Conservation (phyloP, 1,139 yeast species). For the Protomyces gravidus region DNA sequence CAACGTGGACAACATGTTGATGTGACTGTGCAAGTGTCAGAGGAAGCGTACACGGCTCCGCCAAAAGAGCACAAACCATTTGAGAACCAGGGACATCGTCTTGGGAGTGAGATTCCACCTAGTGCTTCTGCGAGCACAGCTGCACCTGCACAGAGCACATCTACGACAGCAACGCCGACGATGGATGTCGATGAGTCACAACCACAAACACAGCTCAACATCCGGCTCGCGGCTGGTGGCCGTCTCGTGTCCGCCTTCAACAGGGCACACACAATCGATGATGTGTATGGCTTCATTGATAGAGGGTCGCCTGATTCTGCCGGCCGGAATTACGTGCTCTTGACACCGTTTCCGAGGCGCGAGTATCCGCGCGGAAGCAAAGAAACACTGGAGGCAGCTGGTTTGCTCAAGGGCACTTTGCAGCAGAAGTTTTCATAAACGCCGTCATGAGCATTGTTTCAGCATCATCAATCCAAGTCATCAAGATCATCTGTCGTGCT, state of each 20-base stretch:
- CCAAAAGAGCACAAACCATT: constrained; percentile 67
- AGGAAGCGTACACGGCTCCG: constrained; percentile 77
- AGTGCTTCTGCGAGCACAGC: constrained; percentile 55
- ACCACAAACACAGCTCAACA: constrained; percentile 56
- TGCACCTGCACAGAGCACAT: constrained; percentile 33
- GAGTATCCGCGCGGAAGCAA: constrained; percentile 53
- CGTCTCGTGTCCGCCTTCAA: constrained; percentile 62
- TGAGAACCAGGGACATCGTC: constrained; percentile 75
- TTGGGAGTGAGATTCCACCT: constrained; percentile 49
- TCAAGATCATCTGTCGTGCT: neutral
- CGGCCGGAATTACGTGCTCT: constrained; percentile 56
- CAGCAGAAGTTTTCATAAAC: constrained; percentile 69
- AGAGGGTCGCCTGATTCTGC: constrained; percentile 28
- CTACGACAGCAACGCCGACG: constrained; percentile 26
- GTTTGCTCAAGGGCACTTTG: constrained; percentile 76
- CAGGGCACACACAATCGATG: constrained; percentile 61
- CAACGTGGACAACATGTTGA: constrained; percentile 93
- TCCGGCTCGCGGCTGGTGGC: constrained; percentile 80
- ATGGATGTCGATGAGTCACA: constrained; percentile 27
- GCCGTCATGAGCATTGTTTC: neutral
- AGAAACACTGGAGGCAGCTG: constrained; percentile 65
- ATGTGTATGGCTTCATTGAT: constrained; percentile 65
- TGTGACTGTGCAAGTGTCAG: constrained; percentile 72
- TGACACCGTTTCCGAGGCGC: constrained; percentile 79
- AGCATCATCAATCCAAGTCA: neutral